Conservation (phyloP, 495 filamentous ascomycete species). For the Ramalina intermedia region DNA sequence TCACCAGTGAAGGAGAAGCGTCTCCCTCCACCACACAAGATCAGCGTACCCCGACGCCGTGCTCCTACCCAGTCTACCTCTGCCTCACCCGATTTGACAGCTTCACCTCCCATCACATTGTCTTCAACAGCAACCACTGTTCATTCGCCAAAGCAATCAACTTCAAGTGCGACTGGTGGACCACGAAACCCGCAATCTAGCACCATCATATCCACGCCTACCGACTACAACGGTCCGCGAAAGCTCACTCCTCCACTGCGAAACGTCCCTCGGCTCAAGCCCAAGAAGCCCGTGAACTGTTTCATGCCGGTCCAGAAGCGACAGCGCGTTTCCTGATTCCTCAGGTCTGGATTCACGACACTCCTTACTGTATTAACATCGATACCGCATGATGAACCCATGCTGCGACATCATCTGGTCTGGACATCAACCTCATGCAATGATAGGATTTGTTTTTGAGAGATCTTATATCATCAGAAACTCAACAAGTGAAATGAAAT, state of each 20-base stretch:
- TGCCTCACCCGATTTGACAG: background rate
- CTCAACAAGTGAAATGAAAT: background rate
- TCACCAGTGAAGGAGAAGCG: background rate
- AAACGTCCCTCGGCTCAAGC: background rate
- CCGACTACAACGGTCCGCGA: too few relatives aligned
- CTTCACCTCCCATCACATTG: too few relatives aligned
- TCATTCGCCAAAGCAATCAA: background rate
- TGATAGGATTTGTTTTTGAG: too few relatives aligned
- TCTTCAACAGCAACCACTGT: background rate
- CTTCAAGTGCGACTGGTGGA: background rate
- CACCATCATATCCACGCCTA: background rate
- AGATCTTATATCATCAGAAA: too few relatives aligned
- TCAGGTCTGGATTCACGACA: too few relatives aligned
- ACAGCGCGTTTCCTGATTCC: constrained; percentile 1
- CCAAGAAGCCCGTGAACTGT: constrained; percentile 8
- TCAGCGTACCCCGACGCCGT: background rate
- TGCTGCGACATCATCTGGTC: too few relatives aligned
- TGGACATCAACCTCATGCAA: too few relatives aligned
- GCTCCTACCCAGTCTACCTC: background rate
- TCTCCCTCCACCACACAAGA: background rate
- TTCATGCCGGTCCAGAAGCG: constrained; percentile 13
- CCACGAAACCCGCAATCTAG: constrained; percentile 2
- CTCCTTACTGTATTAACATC: too few relatives aligned
- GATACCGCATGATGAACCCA: too few relatives aligned
- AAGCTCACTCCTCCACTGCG: too few relatives aligned